Evolutionary conservation across 208 protist species (phyloP).

Genomic region (Acanthamoeba royreba): DNA sequence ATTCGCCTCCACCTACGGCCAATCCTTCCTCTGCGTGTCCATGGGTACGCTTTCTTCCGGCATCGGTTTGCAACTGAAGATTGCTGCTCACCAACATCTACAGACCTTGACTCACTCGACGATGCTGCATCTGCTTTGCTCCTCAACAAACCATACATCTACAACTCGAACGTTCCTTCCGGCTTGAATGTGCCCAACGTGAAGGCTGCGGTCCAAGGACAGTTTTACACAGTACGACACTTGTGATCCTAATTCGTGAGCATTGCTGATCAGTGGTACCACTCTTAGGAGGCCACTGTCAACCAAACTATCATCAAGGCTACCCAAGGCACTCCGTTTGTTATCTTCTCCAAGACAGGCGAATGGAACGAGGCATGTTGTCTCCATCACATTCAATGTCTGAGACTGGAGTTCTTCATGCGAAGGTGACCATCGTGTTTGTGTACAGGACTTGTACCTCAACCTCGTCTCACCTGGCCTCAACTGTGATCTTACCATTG

Average conservation of each 20-base stretch:
- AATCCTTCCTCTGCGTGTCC: constrained; percentile 63
- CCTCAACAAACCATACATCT: constrained; percentile 20
- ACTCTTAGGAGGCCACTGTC: neutral
- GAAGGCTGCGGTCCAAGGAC: too few relatives aligned
- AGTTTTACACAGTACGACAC: too few relatives aligned
- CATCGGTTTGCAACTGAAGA: neutral
- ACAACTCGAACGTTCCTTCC: neutral
- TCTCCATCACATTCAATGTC: too few relatives aligned
- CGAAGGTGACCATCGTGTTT: too few relatives aligned
- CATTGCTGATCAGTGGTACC: too few relatives aligned
- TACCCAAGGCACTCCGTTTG: neutral
- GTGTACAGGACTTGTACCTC: constrained; percentile 65
- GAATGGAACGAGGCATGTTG: constrained; percentile 47
- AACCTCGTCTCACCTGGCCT: constrained; percentile 45
- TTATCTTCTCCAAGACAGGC: constrained; percentile 60
- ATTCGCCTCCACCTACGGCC: constrained; percentile 54
- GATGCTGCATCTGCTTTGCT: neutral
- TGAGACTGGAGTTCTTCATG: too few relatives aligned
- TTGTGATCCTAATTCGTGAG: too few relatives aligned
- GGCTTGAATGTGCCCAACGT: neutral
- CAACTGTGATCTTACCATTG: neutral
- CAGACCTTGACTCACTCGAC: neutral
- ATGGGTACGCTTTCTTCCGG: neutral
- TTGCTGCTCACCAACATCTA: neutral
- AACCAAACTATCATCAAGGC: neutral